Evolutionary conservation across 2,329 filamentous ascomycete genomes (phyloP).

Genomic region (Orbilia javanica): DNA sequence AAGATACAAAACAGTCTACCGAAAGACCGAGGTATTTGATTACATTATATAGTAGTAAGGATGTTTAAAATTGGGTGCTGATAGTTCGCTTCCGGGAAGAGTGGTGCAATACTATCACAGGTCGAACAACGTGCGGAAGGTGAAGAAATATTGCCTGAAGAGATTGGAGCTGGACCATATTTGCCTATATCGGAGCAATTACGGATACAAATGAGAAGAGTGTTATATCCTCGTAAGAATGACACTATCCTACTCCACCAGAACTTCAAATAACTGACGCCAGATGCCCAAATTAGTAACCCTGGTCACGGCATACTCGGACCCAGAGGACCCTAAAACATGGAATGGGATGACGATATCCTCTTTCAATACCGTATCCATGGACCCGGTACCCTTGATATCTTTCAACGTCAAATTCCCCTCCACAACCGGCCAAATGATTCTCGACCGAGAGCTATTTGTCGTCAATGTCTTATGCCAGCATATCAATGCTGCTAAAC

Average conservation of each 20-base stretch:
- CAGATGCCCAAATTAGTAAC: constrained; percentile 10
- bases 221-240: constrained; percentile 47
- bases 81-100: not conserved
- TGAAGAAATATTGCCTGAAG: constrained; percentile 38
- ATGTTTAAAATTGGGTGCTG: not conserved
- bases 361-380: constrained; percentile 61
- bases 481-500: constrained; percentile 40
- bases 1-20: constrained; percentile 35
- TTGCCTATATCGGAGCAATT: constrained; percentile 44
- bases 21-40: constrained; percentile 1
- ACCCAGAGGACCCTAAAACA: constrained; percentile 40
- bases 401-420: constrained; percentile 62
- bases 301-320: constrained; percentile 37
- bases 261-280: not conserved
- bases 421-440: constrained; percentile 55
- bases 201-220: constrained; percentile 50
- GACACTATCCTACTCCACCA: not conserved
- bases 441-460: constrained; percentile 51
- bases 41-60: not conserved
- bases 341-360: constrained; percentile 62
- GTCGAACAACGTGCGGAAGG: constrained; percentile 41
- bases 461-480: constrained; percentile 53
- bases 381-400: constrained; percentile 60
- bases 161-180: constrained; percentile 26
- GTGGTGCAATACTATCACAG: not conserved